Evolutionary conservation across 371 early-diverging fungal genomes (phyloP).

Genomic region (Circinella umbellata): DNA sequence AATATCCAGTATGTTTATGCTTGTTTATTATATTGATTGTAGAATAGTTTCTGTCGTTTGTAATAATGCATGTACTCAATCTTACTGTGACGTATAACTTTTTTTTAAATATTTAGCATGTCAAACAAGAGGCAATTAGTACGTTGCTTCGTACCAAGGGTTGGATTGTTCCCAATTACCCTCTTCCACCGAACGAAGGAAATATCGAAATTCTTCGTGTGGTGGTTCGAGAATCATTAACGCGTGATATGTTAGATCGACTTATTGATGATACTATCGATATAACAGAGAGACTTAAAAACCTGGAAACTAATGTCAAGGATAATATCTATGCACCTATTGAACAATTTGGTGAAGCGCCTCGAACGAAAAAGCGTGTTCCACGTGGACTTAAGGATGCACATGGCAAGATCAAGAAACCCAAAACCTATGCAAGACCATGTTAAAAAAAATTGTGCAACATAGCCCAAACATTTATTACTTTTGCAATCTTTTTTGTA

Average conservation of each 20-base stretch:
- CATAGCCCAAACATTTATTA: too few species aligned
- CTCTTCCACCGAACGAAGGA: constrained; percentile 39
- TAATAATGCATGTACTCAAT: too few species aligned
- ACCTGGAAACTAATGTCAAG: constrained; percentile 10
- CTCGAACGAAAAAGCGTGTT: background rate
- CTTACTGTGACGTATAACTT: background rate
- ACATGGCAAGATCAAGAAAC: background rate
- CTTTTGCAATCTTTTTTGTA: too few species aligned
- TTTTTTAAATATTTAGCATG: constrained; percentile 13
- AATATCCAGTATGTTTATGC: constrained; percentile 27
- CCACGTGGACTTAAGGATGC: background rate
- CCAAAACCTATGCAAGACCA: constrained; percentile 13
- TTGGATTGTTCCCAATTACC: constrained; percentile 53
- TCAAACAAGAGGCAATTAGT: constrained; percentile 35
- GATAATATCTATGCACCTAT: constrained; percentile 5
- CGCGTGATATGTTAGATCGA: constrained; percentile 33
- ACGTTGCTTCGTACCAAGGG: constrained; percentile 40
- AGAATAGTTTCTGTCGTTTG: background rate
- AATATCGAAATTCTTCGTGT: constrained; percentile 40
- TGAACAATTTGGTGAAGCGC: background rate
- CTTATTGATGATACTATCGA: constrained; percentile 34
- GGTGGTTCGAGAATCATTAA: constrained; percentile 50
- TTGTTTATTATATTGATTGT: background rate
- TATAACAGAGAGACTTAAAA: constrained; percentile 19
- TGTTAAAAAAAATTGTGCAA: background rate